Base-by-base conservation (phyloP, 495 filamentous ascomycete species). In the Pseudoneurospora amorphoporcata region DNA sequence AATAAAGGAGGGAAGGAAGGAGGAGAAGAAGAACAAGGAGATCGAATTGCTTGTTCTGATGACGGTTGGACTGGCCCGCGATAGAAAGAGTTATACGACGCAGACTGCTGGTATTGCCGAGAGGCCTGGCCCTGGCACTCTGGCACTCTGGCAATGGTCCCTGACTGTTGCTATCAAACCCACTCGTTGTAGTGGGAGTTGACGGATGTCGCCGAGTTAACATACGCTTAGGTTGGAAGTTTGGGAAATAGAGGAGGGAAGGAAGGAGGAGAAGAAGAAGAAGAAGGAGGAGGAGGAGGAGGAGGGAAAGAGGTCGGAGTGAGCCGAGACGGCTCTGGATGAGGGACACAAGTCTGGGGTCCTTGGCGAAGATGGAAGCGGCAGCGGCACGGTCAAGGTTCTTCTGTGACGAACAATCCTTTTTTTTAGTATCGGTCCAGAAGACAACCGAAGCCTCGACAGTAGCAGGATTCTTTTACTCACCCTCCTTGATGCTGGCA, bases 401-500 rank as follows among this genome's bases (percentile, higher is more conserved):
- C 88, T 8, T 99, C 95, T 98, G 82, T 74, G 75, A 68, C 53
- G 42, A 38, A 77, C 17, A 69, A 39, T 16, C 32, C 23, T 7
- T n/a, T 39, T 37, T 7, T n/a, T 70, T 76, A 70, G 76, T 68
- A 68, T 40, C 23, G 41, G 17, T 69, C 40, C 39, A 39, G 42
- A 42, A 45, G 17, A 70, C 61, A 70, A 74, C 37, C 16, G 38
- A 72, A 39, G 75, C 69, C 73, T 76, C 75, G 75, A 77, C 73
- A 77, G 73, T 76, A 77, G 79, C 19, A n/a, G 37, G n/a, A 32
- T 12, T 19, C 14, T 58, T 68, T 23, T 40, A 86, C 87, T 78
- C 82, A 98, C 95, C 95, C 90, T 99, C 96, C 83, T 94, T 93
- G 86, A 99, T 98, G 83, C 93, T 98, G 74, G 92, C 86, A 76